phyloP scores from a whole-genome alignment of 2,329 filamentous ascomycete genomes.

The Colletotrichum tabaci region DNA sequence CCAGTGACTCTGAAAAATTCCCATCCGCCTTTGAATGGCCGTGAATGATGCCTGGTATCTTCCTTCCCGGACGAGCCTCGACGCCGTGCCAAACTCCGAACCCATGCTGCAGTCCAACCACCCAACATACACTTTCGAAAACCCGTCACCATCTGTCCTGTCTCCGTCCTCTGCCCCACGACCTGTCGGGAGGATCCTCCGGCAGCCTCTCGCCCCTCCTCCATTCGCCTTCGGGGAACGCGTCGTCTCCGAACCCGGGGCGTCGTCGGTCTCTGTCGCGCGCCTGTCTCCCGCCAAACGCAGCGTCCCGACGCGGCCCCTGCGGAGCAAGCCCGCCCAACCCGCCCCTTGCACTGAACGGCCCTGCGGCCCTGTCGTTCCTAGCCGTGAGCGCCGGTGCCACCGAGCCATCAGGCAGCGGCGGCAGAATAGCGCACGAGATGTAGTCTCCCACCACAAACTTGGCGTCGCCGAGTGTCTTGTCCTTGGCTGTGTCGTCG shows the following conservation, averaged over 20 bases:
- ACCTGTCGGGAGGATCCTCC: slow-evolving; percentile 57
- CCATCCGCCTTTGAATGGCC: not conserved
- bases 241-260: slow-evolving; percentile 53
- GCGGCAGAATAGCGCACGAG: slow-evolving; percentile 84
- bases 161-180: slow-evolving; percentile 62
- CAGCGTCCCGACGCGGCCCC: slow-evolving; percentile 37
- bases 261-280: slow-evolving; percentile 55
- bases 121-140: not conserved
- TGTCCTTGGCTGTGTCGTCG: slow-evolving; percentile 58
- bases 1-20: not conserved
- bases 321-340: slow-evolving; percentile 12
- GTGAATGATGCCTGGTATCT: slow-evolving; percentile 14
- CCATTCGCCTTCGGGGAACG: slow-evolving; percentile 73
- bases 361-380: slow-evolving; percentile 58
- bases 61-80: not conserved
- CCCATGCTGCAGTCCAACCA: not conserved
- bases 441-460: slow-evolving; percentile 94
- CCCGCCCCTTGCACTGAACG: slow-evolving; percentile 52
- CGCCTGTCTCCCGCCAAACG: slow-evolving; percentile 50
- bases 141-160: slow-evolving; percentile 48
- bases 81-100: slow-evolving; percentile 16
- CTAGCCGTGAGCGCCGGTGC: slow-evolving; percentile 71
- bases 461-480: slow-evolving; percentile 81
- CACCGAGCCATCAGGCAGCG: slow-evolving; percentile 80
- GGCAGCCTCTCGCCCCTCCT: slow-evolving; percentile 75